Base-by-base conservation (phyloP, 768 basidiomycete species). In the Russula earlei region DNA sequence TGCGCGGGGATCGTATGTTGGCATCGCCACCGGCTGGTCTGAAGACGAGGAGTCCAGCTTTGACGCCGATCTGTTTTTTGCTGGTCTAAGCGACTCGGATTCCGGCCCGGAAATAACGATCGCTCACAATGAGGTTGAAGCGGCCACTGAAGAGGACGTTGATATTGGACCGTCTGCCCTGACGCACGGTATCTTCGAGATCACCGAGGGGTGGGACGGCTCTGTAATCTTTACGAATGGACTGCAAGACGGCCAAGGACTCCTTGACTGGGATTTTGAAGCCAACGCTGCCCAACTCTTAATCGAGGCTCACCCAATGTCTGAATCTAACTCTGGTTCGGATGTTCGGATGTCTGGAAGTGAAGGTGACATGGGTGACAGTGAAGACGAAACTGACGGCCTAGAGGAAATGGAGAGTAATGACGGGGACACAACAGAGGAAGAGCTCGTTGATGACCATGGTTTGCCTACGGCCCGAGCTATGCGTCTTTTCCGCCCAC, bases 41-140 rank as follows among this genome's bases (percentile, higher is more conserved):
- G 84, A 85, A 19, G 85, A 83, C 55, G 87, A 78, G 22, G 87
- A 88, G 66, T 84, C 82, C 2, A 80, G 77, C 57, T 87, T 88
- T 63, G 89, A 91, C 62, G 89, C 89, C 10, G 87, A 91, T 58
- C 68, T 91, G 0, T 91, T 91, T 71, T 91, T 91, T 64, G 81
- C 84, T 53, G 85, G 88, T 65, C 78, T 91, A 40, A 81, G 82
- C 36, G 86, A 80, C 63, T 66, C 66, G 46, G 65, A 69, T 31
- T 65, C 64, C 25, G 76, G 73, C 54, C 74, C 73, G 48, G 80
- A 79, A 29, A 72, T 71, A 54, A 51, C 55, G 19, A 31, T 44
- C n/a, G 38, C 47, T 9, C 56, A 59, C 20, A 54, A 67, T 14
- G 68, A 67, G n/a, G 66, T 65, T 40, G 65, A 65, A 31, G 67